phyloP scores from a whole-genome alignment of 768 basidiomycete genomes.

The Auricularia heimuer region DNA sequence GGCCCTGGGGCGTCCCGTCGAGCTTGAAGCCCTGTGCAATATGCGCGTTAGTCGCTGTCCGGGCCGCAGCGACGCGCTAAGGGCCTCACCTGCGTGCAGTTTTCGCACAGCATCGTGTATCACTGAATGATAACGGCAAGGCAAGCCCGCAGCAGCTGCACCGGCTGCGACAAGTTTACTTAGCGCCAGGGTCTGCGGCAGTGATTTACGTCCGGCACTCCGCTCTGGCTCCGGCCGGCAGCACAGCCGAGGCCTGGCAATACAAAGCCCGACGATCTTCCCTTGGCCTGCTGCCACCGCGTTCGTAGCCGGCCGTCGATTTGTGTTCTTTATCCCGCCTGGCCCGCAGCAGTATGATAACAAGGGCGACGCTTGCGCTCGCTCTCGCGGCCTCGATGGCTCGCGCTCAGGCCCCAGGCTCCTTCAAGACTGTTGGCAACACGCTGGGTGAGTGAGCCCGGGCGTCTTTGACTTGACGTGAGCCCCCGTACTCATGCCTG shows the following conservation, averaged over 20 bases:
- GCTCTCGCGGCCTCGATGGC: not conserved
- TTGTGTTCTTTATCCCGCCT: not conserved
- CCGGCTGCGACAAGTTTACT: too few relatives aligned
- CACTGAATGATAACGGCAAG: too few relatives aligned
- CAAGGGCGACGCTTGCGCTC: not conserved
- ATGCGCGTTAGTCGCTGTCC: not conserved
- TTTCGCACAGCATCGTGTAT: not conserved
- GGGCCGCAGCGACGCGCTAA: not conserved
- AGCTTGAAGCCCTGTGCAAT: not conserved
- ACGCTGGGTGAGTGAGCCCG: constrained; percentile 40
- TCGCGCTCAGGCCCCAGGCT: constrained; percentile 22
- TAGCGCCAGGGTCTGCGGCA: too few relatives aligned
- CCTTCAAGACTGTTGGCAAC: constrained; percentile 59
- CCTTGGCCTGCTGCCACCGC: not conserved
- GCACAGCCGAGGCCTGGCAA: not conserved
- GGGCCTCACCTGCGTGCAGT: not conserved
- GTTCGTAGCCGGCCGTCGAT: too few relatives aligned
- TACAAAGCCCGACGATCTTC: not conserved
- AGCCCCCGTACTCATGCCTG: not conserved
- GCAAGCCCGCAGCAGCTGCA: too few relatives aligned
- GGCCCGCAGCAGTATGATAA: not conserved
- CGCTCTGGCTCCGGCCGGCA: not conserved
- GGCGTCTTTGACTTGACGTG: not conserved
- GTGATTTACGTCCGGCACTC: too few relatives aligned
- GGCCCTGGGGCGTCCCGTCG: constrained; percentile 34